Conservation (phyloP, 768 basidiomycete genomes). For the Collybia mongolica region DNA sequence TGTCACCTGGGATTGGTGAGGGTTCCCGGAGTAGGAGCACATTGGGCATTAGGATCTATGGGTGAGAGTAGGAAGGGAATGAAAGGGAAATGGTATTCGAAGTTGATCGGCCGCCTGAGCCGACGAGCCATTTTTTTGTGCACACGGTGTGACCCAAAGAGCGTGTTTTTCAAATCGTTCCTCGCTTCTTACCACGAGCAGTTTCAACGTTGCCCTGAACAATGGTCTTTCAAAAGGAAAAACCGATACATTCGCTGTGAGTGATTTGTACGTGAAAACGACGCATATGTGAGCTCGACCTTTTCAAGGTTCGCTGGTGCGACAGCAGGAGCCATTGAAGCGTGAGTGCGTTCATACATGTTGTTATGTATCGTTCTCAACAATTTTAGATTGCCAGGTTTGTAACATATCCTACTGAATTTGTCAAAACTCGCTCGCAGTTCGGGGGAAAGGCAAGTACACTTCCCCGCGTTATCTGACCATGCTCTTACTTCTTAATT, state of each 20-base stretch:
- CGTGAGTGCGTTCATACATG: slow-evolving; percentile 49
- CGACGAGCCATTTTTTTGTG: neutral
- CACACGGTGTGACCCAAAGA: neutral
- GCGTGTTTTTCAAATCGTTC: neutral
- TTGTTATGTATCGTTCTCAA: slow-evolving; percentile 23
- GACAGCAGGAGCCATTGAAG: slow-evolving; percentile 91
- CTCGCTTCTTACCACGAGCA: neutral
- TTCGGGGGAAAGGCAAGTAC: slow-evolving; percentile 72
- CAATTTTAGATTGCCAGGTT: slow-evolving; percentile 52
- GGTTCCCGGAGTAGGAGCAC: slow-evolving; percentile 46
- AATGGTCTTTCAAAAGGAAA: slow-evolving; percentile 67
- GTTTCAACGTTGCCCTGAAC: slow-evolving; percentile 3
- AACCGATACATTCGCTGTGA: slow-evolving; percentile 78
- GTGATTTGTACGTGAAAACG: slow-evolving; percentile 9
- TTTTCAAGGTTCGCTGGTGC: slow-evolving; percentile 70
- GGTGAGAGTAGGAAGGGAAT: neutral
- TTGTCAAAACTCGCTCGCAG: slow-evolving; percentile 91
- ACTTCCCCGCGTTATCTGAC: neutral
- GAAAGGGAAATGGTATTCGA: neutral
- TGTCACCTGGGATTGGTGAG: slow-evolving; percentile 42
- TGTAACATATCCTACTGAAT: slow-evolving; percentile 88
- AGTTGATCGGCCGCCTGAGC: neutral
- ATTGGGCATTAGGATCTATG: slow-evolving; percentile 24
- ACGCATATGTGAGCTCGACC: neutral
- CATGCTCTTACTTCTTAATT: neutral